Conservation (phyloP, 352 stramenopile species). For the Globisporangium spinosum region DNA sequence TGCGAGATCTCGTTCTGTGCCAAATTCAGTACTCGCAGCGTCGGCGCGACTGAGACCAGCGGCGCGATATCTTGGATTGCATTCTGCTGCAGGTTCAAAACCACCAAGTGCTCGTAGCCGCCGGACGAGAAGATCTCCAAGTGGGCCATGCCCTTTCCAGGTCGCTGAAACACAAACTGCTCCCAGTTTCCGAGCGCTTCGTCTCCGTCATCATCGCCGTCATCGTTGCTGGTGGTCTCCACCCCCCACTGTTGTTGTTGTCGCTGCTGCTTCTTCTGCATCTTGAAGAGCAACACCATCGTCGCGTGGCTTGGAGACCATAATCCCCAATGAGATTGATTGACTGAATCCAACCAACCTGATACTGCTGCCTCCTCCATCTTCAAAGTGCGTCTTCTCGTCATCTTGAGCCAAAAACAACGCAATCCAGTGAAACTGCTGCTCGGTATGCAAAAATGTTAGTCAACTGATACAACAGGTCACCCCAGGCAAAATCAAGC, state of each 20-base stretch:
- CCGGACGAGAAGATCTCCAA: slow-evolving; percentile 31
- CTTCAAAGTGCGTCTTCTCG: slow-evolving; percentile 8
- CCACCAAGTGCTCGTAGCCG: slow-evolving; percentile 49
- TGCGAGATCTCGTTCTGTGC: slow-evolving; percentile 47
- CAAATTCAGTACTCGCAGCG: slow-evolving; percentile 57
- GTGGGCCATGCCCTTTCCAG: slow-evolving; percentile 31
- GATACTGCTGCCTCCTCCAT: not conserved
- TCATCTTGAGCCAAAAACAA: slow-evolving; percentile 6
- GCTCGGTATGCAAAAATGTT: not conserved
- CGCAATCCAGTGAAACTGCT: not conserved
- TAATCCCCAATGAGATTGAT: not conserved
- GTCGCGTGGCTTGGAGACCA: not conserved
- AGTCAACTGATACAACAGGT: not conserved
- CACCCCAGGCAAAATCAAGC: not conserved
- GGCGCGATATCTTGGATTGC: slow-evolving; percentile 50
- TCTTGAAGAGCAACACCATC: not conserved
- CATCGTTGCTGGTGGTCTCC: not conserved
- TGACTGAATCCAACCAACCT: not conserved
- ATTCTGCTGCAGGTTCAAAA: slow-evolving; percentile 65
- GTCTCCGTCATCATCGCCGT: slow-evolving; percentile 7
- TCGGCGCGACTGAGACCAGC: slow-evolving; percentile 33
- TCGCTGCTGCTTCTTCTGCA: not conserved
- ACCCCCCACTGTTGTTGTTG: not conserved
- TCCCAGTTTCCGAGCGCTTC: slow-evolving; percentile 35
- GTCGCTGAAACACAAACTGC: slow-evolving; percentile 51